A percentile compares a stretch with the other conserved stretches of the same genome.
phyloP scores from a whole-genome alignment of 169 alveolate genomes.

The Eimeria brunetti region DNA sequence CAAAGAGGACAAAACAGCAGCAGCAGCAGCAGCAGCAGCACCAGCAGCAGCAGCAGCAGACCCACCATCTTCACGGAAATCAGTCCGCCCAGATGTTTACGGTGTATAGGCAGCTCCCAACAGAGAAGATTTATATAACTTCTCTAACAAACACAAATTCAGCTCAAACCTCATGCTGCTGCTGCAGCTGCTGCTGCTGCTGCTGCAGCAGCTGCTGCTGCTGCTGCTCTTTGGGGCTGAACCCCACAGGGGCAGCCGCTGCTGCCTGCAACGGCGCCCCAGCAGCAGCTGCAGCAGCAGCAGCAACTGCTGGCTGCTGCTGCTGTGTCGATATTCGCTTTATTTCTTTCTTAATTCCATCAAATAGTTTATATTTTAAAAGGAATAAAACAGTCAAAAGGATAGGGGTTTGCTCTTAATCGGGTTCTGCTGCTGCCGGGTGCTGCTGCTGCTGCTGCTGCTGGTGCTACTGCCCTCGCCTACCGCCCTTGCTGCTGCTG shows the following conservation, averaged over 20 bases:
- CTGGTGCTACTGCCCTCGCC: conserved; percentile 2
- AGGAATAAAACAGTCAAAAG: neutral
- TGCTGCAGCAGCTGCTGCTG: conserved; percentile 12
- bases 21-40: conserved; percentile 33
- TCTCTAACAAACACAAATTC: neutral
- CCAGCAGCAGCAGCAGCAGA: conserved; percentile 14
- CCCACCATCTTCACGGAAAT: neutral
- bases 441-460: conserved; percentile 1
- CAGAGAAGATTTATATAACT: neutral
- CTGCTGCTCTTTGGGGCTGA: conserved; percentile 11
- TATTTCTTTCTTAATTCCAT: no score
- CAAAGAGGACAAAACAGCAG: neutral
- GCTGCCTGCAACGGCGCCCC: neutral
- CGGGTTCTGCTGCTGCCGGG: neutral
- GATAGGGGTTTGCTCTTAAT: no score
- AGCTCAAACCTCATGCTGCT: neutral
- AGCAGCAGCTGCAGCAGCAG: conserved; percentile 40
- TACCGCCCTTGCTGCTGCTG: conserved; percentile 13
- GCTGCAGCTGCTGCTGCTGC: neutral
- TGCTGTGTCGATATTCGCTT: neutral
- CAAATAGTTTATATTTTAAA: no score
- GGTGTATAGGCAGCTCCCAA: conserved; percentile 9
- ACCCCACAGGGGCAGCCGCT: conserved; percentile 9
- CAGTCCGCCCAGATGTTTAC: neutral
- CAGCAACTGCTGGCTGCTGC: conserved; percentile 21